Conservation (phyloP, 495 filamentous ascomycete species). For the Penicillium bialowiezense region DNA sequence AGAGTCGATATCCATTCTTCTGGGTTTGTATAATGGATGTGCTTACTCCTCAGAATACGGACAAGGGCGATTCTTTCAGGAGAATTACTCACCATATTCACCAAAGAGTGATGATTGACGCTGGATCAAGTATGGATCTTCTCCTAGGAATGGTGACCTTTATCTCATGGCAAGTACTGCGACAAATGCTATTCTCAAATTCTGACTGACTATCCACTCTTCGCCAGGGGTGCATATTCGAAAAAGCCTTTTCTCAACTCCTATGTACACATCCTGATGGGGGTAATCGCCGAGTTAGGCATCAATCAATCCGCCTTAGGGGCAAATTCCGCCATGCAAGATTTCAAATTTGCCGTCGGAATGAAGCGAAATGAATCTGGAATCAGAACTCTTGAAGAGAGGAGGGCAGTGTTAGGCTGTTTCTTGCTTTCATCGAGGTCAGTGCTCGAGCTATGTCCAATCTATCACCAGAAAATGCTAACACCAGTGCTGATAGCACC, state of each 20-base stretch:
- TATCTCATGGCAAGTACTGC: constrained; percentile 38
- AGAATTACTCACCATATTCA: constrained; percentile 41
- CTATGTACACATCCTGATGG: constrained; percentile 47
- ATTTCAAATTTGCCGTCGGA: constrained; percentile 22
- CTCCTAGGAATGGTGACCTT: constrained; percentile 52
- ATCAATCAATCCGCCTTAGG: constrained; percentile 46
- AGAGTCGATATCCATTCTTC: constrained; percentile 46
- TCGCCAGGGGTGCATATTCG: constrained; percentile 15
- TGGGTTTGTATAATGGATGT: constrained; percentile 56
- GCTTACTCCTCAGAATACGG: constrained; percentile 23
- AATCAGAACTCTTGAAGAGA: constrained; percentile 47
- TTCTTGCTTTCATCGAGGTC: constrained; percentile 53
- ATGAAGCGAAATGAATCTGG: constrained; percentile 13
- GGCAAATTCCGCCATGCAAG: constrained; percentile 20
- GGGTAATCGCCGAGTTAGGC: constrained; percentile 52
- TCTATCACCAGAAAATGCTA: neutral
- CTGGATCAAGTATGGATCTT: constrained; percentile 52
- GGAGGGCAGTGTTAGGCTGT: constrained; percentile 51
- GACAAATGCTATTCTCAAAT: neutral
- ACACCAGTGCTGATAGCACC: constrained; percentile 19
- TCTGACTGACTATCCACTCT: neutral
- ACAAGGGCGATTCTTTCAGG: constrained; percentile 33
- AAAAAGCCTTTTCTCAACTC: constrained; percentile 33
- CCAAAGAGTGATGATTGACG: constrained; percentile 46
- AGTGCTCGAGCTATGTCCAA: neutral